phyloP scores from a whole-genome alignment of 2,329 filamentous ascomycete genomes.

The Verticillium nubilum region DNA sequence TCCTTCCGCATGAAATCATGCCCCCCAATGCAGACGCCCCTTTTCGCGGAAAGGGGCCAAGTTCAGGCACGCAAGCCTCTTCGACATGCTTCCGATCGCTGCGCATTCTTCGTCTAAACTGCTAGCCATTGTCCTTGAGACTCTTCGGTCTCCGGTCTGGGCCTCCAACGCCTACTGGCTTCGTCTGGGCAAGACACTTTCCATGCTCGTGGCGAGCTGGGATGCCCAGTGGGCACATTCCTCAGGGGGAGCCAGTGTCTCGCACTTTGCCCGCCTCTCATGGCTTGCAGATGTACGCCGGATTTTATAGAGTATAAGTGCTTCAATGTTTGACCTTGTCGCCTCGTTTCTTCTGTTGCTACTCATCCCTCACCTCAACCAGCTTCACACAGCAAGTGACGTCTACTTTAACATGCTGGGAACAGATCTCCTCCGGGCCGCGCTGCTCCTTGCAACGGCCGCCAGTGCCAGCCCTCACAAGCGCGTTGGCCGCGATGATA shows the following conservation, averaged over 20 bases:
- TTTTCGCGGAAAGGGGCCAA: background rate
- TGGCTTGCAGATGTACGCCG: background rate
- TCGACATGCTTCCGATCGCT: background rate
- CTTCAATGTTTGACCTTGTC: background rate
- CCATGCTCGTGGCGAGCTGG: background rate
- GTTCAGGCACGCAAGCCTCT: background rate
- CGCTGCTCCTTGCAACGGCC: background rate
- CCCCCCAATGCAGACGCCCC: background rate
- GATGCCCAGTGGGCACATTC: background rate
- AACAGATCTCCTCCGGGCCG: background rate
- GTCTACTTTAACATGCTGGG: background rate
- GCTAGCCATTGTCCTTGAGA: background rate
- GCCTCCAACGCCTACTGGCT: background rate
- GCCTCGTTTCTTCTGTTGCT: background rate
- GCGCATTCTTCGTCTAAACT: background rate
- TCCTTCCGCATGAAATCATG: background rate
- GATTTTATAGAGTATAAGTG: background rate
- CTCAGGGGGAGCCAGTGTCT: background rate
- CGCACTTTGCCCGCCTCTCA: background rate
- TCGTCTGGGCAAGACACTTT: background rate
- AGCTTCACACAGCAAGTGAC: background rate
- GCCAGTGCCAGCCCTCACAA: constrained; percentile 1
- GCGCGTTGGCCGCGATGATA: background rate
- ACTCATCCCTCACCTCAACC: background rate
- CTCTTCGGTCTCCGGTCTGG: background rate